Conservation (phyloP, 75 land plant species). For the Sequoiadendron giganteum region DNA sequence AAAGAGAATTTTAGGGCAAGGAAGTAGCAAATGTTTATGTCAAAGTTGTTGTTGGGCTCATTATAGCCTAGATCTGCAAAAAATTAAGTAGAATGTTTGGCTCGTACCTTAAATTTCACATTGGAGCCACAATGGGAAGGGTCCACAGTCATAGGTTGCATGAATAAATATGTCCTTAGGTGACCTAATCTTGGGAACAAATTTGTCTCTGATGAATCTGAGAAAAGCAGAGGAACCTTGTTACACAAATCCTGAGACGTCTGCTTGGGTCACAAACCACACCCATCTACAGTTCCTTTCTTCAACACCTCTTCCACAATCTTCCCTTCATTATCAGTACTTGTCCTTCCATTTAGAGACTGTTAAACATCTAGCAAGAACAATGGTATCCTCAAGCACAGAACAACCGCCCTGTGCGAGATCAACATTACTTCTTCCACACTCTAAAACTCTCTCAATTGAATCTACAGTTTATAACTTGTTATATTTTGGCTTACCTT, state of each 20-base stretch:
- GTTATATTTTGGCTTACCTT: constrained; percentile 29
- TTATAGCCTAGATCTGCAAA: too few species aligned
- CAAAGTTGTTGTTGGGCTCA: too few species aligned
- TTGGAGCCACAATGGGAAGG: not conserved
- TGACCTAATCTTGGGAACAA: constrained; percentile 19
- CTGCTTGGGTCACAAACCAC: constrained; percentile 19
- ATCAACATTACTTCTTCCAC: constrained; percentile 67
- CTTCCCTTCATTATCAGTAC: not conserved
- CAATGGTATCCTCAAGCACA: constrained; percentile 57
- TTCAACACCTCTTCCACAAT: constrained; percentile 16
- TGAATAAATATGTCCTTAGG: not conserved
- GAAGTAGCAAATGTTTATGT: too few species aligned
- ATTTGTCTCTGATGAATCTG: constrained; percentile 14
- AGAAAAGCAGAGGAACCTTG: constrained; percentile 10
- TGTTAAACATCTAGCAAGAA: constrained; percentile 36
- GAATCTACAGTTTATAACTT: too few species aligned
- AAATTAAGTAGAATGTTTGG: too few species aligned
- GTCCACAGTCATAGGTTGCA: constrained; percentile 28
- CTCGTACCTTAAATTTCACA: too few species aligned
- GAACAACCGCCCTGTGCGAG: constrained; percentile 57
- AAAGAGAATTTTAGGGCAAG: too few species aligned
- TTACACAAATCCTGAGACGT: constrained; percentile 22
- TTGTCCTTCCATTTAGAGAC: not conserved
- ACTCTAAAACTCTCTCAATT: too few species aligned
- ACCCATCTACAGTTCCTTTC: constrained; percentile 36